A percentile compares a stretch with the other conserved stretches of the same genome.
Conservation (phyloP, 768 basidiomycete genomes). For the Xanthoconium purpureum region DNA sequence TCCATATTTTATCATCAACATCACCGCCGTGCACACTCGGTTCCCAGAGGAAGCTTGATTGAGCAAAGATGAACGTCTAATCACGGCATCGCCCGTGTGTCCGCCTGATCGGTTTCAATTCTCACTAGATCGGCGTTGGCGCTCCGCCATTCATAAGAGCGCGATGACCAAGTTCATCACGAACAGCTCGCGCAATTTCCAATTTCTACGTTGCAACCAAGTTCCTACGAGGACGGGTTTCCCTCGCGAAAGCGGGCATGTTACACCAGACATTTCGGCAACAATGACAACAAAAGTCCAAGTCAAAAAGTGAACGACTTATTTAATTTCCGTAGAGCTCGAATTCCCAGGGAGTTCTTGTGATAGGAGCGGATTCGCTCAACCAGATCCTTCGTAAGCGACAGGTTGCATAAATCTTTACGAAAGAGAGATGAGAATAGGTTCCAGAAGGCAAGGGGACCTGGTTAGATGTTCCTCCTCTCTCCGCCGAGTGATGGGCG, state of each 20-base stretch:
- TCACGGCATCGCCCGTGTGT: conserved; percentile 18
- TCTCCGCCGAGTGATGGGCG: conserved; percentile 21
- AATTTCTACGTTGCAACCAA: conserved; percentile 18
- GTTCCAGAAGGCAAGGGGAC: conserved; percentile 45
- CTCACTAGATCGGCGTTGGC: conserved; percentile 21
- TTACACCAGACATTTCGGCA: conserved; percentile 16
- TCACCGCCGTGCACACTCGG: neutral
- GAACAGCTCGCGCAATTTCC: conserved; percentile 21
- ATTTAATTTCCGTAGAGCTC: conserved; percentile 56
- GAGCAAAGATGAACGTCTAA: neutral
- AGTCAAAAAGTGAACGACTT: conserved; percentile 15
- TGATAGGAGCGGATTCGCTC: conserved; percentile 49
- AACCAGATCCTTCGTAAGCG: conserved; percentile 77
- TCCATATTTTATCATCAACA: neutral
- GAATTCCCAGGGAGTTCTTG: conserved; percentile 72
- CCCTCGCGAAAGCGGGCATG: conserved; percentile 19
- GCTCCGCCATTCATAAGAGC: conserved; percentile 11
- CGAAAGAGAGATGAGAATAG: conserved; percentile 66
- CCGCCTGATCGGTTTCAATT: conserved; percentile 14
- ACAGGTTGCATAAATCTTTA: conserved; percentile 78
- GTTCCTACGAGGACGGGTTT: conserved; percentile 14
- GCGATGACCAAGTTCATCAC: conserved; percentile 2
- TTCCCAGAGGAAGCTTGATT: conserved; percentile 14
- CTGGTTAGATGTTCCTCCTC: conserved; percentile 17
- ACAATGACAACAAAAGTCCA: conserved; percentile 2